Percentiles rank a stretch among this genome's conserved stretches.
Conservation (phyloP, 805 yeast genomes). For the Zygotorulaspora danielsina region DNA sequence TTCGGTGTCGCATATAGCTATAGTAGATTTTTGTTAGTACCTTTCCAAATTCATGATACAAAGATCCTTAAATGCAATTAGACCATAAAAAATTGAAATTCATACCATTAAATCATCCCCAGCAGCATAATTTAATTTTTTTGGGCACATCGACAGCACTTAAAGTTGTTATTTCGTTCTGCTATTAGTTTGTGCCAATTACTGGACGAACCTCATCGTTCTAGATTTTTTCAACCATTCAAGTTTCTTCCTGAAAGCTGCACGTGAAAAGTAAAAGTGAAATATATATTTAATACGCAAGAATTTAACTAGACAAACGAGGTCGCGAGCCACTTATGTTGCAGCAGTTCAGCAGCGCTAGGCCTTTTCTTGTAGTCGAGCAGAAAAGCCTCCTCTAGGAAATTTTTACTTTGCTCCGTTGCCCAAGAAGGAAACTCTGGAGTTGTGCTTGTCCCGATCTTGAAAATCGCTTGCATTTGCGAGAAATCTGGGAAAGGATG, state of each 20-base stretch:
- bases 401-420: constrained; percentile 62
- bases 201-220: too few species aligned
- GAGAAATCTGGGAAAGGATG: constrained; percentile 95
- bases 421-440: constrained; percentile 79
- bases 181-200: too few species aligned
- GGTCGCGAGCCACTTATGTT: constrained; percentile 42
- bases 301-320: background rate
- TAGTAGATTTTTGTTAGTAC: constrained; percentile 9
- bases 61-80: background rate
- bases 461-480: constrained; percentile 96
- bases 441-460: constrained; percentile 77
- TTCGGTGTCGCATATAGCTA: constrained; percentile 36
- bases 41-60: background rate
- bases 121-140: constrained; percentile 32
- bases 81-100: background rate
- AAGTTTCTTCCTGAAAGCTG: too few species aligned
- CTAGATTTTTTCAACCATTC: too few species aligned
- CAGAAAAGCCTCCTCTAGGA: constrained; percentile 64
- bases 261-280: too few species aligned
- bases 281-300: too few species aligned
- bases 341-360: constrained; percentile 61
- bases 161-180: background rate
- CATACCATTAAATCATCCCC: constrained; percentile 34
- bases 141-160: constrained; percentile 26
- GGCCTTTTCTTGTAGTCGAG: constrained; percentile 72